Base-by-base conservation (phyloP, 306 rosid species). In the Medicago arabica region DNA sequence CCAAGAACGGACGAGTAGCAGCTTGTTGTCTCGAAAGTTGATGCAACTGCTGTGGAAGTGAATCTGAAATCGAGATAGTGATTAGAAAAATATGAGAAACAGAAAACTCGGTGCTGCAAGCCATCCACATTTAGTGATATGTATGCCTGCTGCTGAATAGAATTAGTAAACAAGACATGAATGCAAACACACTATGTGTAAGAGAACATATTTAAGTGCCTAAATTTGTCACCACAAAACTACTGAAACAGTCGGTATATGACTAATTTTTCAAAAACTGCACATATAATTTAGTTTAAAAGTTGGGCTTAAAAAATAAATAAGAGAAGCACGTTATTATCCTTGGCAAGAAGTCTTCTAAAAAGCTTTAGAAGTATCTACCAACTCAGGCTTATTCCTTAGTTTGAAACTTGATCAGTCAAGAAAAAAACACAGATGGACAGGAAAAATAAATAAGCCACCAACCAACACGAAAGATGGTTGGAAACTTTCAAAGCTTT, bases 51-150 rank as follows among this genome's bases (percentile, higher is more conserved):
- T 81, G 85, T 36, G 61, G 17, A 34, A 61, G 41, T 38, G 86
- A 40, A 86, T 87, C 98, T 90, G 88, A 81, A 14, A 78, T 31
- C 39, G 65, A 83, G 23, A 72, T 19, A 69, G 39, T 16, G 60
- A 53, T 84, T 61, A 84, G 71, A 63, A 73, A 53, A 70, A 25
- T 8, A 58, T 44, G 41, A n/a, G 11, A 34, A 41, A 67, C 72
- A 40, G 47, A 67, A 82, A 67, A 34, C 9, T 21, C 38, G 19
- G 59, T 40, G 62, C 62, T 55, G 63, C 67, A 58, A 50, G 60
- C 19, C 19, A 39, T 34, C 77, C 31, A 63, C 21, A 63, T n/a
- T 54, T 64, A 46, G 44, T 67, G 57, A 66, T 36, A 8, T 40
- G 28, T 38, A 63, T 63, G 57, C 65, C 18, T 16, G 62, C 66